A percentile compares a stretch with the other conserved stretches of the same genome.
These are phyloP conservation scores for Colletotrichum sublineola DNA, from an alignment of 2,329 filamentous ascomycete genomes.

Conservation along the genomic window DNA sequence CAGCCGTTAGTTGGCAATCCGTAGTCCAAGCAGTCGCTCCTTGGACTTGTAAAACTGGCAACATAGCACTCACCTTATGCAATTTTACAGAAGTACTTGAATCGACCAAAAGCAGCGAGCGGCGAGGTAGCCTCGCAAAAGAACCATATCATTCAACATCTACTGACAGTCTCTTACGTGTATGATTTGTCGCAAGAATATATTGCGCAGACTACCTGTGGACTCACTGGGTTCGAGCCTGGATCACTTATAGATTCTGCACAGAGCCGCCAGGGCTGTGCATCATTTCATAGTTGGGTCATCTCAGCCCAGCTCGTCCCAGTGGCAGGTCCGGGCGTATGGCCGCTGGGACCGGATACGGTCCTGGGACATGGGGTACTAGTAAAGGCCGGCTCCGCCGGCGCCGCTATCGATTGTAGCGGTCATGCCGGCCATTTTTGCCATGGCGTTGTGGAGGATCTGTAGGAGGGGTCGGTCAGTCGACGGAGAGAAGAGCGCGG, in stretches of 20 bases:
- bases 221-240: constrained; percentile 31
- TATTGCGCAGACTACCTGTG: not conserved
- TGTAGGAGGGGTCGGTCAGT: constrained; percentile 19
- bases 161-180: too few species aligned
- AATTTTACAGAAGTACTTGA: not conserved
- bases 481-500: not conserved
- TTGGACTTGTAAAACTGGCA: not conserved
- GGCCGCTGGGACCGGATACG: constrained; percentile 44
- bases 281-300: constrained; percentile 49
- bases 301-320: constrained; percentile 44
- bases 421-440: constrained; percentile 46
- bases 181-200: not conserved
- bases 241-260: constrained; percentile 44
- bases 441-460: constrained; percentile 46
- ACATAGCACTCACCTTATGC: not conserved
- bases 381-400: constrained; percentile 47
- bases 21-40: not conserved
- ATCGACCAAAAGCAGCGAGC: not conserved
- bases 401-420: constrained; percentile 46
- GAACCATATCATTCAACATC: too few species aligned
- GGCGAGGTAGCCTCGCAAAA: not conserved
- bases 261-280: constrained; percentile 45
- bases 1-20: not conserved
- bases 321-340: constrained; percentile 48
- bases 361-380: constrained; percentile 46